Evolutionary conservation across 192 early-diverging fungal genomes (phyloP), one percentile per base, ranked within the genome.

Genomic region (Backusella sp.): DNA sequence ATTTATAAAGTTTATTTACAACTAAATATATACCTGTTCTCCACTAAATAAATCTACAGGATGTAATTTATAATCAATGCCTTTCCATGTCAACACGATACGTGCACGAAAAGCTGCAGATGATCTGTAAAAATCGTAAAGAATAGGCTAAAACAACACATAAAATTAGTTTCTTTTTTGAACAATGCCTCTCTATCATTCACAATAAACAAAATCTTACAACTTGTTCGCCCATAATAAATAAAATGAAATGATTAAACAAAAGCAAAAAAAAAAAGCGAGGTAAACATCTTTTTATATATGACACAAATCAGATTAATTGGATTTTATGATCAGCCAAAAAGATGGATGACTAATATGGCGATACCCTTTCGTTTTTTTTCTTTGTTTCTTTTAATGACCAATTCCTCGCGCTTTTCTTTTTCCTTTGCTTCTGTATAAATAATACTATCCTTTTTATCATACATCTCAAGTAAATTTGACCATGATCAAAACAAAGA

Each of bases 91-190:
- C n/a, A 98, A 86, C 30, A 88, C 90, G 44, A 93, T 90, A 34
- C 94, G 81, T 41, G 95, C 91, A 76, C 96, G 89, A 79, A 88
- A 94, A 5, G 90, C 86, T 74, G 87, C 90, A 34, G 90, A 91
- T 44, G 92, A 93, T 28, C 94, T 90, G 79, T 84, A 96, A 84
- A 94, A 97, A 5, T 85, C 78, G 77, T 94, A 95, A 7, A 96
- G 88, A 9, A 88, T 73, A 44, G 46, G 53, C 66, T 68, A 32
- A 30, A 66, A n/a, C 6, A 65, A 8, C 3, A 30, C 1, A 23
- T 11, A 9, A 26, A 15, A 66, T 23, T 32, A 66, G 62, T 15
- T 36, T 36, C n/a, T n/a, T 32, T 28, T 53, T 53, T 21, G 6
- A 28, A 14, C 12, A 26, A 12, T 5, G 9, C 28, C 11, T 26